phyloP scores from a whole-genome alignment of 495 filamentous ascomycete species.

The Ramalina peruviana region DNA sequence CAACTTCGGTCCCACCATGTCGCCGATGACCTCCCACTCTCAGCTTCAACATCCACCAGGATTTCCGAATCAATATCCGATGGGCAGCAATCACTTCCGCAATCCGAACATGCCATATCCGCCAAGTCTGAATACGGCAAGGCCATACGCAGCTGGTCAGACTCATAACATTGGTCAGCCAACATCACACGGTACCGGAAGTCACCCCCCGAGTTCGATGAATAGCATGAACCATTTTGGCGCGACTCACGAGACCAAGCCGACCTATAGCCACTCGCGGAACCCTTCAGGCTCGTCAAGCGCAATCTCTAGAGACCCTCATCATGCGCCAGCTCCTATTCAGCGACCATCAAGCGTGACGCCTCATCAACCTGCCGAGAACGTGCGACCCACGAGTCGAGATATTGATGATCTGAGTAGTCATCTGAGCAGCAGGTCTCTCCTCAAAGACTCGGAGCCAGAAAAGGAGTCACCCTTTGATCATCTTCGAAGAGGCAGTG shows the following conservation, averaged over 20 bases:
- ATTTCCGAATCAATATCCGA: constrained; percentile 35
- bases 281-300: constrained; percentile 42
- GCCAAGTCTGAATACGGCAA: constrained; percentile 42
- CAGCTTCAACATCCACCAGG: constrained; percentile 34
- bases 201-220: constrained; percentile 14
- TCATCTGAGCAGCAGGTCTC: constrained; percentile 83
- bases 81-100: constrained; percentile 32
- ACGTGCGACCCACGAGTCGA: constrained; percentile 20
- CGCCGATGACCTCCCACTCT: constrained; percentile 20
- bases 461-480: constrained; percentile 29
- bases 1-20: constrained; percentile 10
- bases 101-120: constrained; percentile 46
- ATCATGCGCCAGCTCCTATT: constrained; percentile 73
- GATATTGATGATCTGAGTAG: constrained; percentile 63
- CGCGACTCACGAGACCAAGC: constrained; percentile 17
- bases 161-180: constrained; percentile 45
- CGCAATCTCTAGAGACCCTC: constrained; percentile 40
- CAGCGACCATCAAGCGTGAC: constrained; percentile 72
- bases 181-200: constrained; percentile 21
- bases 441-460: constrained; percentile 70
- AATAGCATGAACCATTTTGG: constrained; percentile 18
- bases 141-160: constrained; percentile 46
- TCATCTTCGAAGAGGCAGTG: constrained; percentile 20
- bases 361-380: constrained; percentile 34
- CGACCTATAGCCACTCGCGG: constrained; percentile 39